Conservation (phyloP, 768 basidiomycete species). For the Mycena olivaceomarginata region DNA sequence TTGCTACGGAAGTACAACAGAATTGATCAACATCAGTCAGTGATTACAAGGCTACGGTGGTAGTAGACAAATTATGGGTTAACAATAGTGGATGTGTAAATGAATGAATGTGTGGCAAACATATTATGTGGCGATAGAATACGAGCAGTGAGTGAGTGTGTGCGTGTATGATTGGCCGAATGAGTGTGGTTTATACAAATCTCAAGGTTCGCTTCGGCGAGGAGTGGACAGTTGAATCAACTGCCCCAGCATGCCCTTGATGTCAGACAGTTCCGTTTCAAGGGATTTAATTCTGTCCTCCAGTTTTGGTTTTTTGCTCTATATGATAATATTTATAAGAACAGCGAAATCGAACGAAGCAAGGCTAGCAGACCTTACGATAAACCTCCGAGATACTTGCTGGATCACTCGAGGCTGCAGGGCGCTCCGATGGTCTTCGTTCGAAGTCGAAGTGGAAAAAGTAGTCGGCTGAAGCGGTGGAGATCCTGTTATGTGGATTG, state of each 20-base stretch:
- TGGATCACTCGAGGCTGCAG: background rate
- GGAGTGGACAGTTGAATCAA: conserved; percentile 33
- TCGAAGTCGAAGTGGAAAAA: conserved; percentile 44
- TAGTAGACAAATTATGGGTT: background rate
- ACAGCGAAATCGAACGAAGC: background rate
- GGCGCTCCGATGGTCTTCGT: conserved; percentile 27
- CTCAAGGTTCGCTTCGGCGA: background rate
- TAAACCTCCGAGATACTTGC: conserved; percentile 39
- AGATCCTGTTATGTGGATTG: background rate
- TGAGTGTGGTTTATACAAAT: background rate
- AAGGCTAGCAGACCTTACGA: conserved; percentile 3
- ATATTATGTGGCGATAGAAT: background rate
- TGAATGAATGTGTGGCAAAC: background rate
- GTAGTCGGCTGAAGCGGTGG: conserved; percentile 11
- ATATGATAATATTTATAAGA: background rate
- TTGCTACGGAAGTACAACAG: background rate
- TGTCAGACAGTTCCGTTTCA: conserved; percentile 42
- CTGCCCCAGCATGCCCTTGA: conserved; percentile 42
- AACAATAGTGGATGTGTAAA: background rate
- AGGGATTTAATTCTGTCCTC: conserved; percentile 43
- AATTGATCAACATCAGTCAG: background rate
- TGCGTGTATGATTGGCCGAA: background rate
- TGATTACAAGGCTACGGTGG: background rate
- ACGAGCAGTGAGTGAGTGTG: no score
- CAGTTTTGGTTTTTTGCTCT: conserved; percentile 42